Percentiles rank a stretch among this genome's conserved stretches.
Conservation (phyloP, 352 stramenopile species). For the Globisporangium paddicum region DNA sequence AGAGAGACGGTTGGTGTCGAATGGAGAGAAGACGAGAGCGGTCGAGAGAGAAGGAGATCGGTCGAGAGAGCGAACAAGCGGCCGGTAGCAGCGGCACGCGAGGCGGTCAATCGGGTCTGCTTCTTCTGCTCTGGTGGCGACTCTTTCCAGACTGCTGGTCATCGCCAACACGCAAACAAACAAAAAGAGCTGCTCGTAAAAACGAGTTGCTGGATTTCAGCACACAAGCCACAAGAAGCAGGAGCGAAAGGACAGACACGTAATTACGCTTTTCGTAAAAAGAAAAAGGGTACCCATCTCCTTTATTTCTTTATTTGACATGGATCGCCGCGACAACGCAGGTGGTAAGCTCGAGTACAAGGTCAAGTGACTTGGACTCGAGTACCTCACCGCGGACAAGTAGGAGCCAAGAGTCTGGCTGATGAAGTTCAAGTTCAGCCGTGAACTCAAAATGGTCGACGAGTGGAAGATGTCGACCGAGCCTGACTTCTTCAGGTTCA, state of each 20-base stretch:
- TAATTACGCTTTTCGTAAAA: not conserved
- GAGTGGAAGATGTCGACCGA: too few species aligned
- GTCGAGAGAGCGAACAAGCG: constrained; percentile 10
- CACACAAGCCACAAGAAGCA: too few species aligned
- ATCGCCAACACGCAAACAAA: not conserved
- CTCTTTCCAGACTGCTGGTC: not conserved
- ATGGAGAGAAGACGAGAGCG: not conserved
- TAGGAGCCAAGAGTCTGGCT: too few species aligned
- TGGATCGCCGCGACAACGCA: too few species aligned
- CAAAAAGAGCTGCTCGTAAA: not conserved
- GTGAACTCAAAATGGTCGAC: too few species aligned
- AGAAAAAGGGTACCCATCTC: not conserved
- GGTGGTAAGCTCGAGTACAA: too few species aligned
- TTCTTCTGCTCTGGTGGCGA: not conserved
- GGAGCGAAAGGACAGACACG: not conserved
- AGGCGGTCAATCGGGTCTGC: constrained; percentile 7
- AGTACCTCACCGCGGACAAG: too few species aligned
- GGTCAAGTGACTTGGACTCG: too few species aligned
- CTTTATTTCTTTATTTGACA: not conserved
- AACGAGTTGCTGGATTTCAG: too few species aligned
- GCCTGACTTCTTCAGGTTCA: too few species aligned
- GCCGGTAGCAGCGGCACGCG: constrained; percentile 12
- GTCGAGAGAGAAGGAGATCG: too few species aligned
- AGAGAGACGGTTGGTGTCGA: not conserved
- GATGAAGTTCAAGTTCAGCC: too few species aligned